These are phyloP conservation scores for Botrytis fabae DNA, from an alignment of 2,329 filamentous ascomycete genomes.

Conservation along the genomic window DNA sequence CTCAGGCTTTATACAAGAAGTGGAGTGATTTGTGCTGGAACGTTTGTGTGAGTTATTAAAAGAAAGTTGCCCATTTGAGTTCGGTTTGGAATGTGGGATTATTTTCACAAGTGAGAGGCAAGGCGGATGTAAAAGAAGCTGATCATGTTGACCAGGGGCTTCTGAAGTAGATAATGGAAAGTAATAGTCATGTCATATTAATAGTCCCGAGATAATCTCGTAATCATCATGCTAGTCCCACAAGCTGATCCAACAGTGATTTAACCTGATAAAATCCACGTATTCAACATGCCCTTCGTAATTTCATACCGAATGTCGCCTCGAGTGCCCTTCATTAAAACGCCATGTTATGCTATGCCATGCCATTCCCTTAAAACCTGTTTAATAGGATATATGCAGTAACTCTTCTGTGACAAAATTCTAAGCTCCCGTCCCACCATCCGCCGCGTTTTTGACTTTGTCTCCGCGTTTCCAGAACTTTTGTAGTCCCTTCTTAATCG, in stretches of 20 bases:
- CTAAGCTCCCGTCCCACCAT: conserved; percentile 1
- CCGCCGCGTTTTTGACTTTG: not conserved
- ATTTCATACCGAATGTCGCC: not conserved
- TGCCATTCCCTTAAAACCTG: not conserved
- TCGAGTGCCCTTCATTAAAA: not conserved
- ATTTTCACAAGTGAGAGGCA: not conserved
- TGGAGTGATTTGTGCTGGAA: not conserved
- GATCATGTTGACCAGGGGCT: not conserved
- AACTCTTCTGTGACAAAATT: not conserved
- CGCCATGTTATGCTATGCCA: conserved; percentile 3
- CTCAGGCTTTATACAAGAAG: not conserved
- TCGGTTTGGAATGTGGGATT: not conserved
- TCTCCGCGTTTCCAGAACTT: conserved; percentile 18
- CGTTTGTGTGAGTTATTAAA: too few relatives aligned
- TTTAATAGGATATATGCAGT: not conserved
- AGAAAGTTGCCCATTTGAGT: not conserved
- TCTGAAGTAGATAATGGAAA: not conserved
- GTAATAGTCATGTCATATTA: not conserved
- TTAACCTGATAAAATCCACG: not conserved
- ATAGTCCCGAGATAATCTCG: not conserved
- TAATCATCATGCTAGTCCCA: not conserved
- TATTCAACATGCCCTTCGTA: conserved; percentile 8
- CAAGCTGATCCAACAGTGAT: not conserved
- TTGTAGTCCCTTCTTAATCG: conserved; percentile 10
- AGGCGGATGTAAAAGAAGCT: not conserved